Conservation (phyloP, 768 basidiomycete species). For the Boletus sp. region DNA sequence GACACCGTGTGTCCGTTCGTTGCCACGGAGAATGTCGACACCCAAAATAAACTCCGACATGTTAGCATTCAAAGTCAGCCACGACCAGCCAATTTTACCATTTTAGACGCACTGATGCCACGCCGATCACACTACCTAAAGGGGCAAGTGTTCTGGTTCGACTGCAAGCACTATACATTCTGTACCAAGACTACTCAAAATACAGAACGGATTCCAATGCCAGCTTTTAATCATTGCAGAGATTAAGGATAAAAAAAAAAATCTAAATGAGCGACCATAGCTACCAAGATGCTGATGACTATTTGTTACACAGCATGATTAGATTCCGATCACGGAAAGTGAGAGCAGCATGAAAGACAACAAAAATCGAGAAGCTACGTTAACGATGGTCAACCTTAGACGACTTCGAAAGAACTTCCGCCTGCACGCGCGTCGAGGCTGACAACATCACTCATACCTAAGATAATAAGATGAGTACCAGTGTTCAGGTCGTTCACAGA, state of each 20-base stretch:
- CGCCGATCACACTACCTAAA: slow-evolving; percentile 5
- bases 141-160: slow-evolving; percentile 9
- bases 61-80: neutral
- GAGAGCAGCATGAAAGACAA: neutral
- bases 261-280: slow-evolving; percentile 21
- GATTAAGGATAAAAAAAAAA: slow-evolving; percentile 19
- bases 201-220: slow-evolving; percentile 4
- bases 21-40: neutral
- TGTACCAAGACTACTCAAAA: neutral
- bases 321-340: neutral
- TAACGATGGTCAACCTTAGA: slow-evolving; percentile 32
- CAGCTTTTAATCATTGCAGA: slow-evolving; percentile 16
- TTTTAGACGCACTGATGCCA: neutral
- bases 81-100: too few relatives aligned
- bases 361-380: neutral
- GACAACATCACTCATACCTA: slow-evolving; percentile 53
- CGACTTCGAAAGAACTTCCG: slow-evolving; percentile 52
- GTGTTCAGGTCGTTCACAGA: neutral
- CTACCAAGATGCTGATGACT: slow-evolving; percentile 14
- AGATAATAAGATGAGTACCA: neutral
- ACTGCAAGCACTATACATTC: neutral
- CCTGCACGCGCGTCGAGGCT: slow-evolving; percentile 56
- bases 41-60: slow-evolving; percentile 5
- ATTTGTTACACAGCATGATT: slow-evolving; percentile 20
- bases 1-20: too few relatives aligned